phyloP scores from a whole-genome alignment of 257 asterid species.

The Solanum pennellii region DNA sequence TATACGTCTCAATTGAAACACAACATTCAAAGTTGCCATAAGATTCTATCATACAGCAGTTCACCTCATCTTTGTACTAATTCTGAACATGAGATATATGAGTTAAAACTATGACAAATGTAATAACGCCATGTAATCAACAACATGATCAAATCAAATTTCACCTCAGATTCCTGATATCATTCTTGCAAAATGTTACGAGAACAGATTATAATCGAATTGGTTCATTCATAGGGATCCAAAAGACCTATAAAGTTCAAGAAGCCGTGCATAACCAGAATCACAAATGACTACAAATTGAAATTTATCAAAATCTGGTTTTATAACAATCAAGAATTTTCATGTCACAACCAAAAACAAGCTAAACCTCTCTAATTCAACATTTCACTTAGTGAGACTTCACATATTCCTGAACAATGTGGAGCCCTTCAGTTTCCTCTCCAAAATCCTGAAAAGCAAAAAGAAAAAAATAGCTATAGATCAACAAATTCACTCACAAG shows the following conservation, averaged over 20 bases:
- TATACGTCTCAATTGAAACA: neutral
- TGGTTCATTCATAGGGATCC: neutral
- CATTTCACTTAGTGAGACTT: constrained; percentile 29
- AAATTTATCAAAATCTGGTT: neutral
- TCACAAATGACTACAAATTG: neutral
- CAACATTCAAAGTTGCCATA: neutral
- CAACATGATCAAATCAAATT: neutral
- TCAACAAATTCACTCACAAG: neutral
- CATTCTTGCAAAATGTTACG: neutral
- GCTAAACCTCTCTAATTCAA: neutral
- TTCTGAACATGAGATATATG: neutral
- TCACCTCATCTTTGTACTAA: neutral
- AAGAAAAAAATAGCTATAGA: neutral
- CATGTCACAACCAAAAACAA: neutral
- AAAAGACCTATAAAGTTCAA: neutral
- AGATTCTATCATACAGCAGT: neutral
- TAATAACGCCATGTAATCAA: neutral
- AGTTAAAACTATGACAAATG: neutral
- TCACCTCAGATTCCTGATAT: neutral
- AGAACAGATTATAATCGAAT: neutral
- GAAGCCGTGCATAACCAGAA: neutral
- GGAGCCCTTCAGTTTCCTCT: constrained; percentile 69
- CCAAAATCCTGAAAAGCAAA: constrained; percentile 54
- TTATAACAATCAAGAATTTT: neutral
- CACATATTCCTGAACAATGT: constrained; percentile 60